Conservation (phyloP, 2,329 filamentous ascomycete genomes). For the Ciborinia camelliae region DNA sequence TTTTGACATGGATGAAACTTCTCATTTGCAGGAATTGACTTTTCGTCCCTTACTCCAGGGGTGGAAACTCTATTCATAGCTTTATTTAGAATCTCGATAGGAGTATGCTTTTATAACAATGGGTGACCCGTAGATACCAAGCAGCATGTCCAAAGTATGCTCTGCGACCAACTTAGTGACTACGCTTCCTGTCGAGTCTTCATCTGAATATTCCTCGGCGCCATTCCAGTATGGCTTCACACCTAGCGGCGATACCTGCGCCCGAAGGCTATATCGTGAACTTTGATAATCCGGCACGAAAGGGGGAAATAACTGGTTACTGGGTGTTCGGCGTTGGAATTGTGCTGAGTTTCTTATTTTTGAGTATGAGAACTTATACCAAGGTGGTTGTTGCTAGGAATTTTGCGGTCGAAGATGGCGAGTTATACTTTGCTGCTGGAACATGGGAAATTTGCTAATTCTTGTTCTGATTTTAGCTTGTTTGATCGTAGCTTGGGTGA, state of each 20-base stretch:
- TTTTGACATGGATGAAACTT: too few species aligned
- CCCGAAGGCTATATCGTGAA: conserved; percentile 8
- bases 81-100: background rate
- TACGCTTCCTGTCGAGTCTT: background rate
- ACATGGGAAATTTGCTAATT: background rate
- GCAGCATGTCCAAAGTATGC: background rate
- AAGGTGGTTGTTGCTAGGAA: conserved; percentile 1
- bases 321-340: conserved; percentile 10
- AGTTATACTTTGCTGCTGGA: background rate
- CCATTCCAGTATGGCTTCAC: background rate
- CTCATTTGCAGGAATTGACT: background rate
- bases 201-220: background rate
- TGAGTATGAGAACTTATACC: conserved; percentile 3
- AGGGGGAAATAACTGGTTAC: background rate
- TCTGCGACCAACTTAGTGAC: background rate
- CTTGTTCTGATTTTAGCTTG: background rate
- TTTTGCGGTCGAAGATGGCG: conserved; percentile 9
- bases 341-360: background rate
- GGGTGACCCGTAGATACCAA: background rate
- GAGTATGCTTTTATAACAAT: background rate
- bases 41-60: background rate
- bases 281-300: conserved; percentile 3
- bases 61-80: background rate
- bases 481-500: conserved; percentile 15
- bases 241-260: background rate